phyloP scores from a whole-genome alignment of 2,329 filamentous ascomycete species.

The Botryotinia narcissicola region DNA sequence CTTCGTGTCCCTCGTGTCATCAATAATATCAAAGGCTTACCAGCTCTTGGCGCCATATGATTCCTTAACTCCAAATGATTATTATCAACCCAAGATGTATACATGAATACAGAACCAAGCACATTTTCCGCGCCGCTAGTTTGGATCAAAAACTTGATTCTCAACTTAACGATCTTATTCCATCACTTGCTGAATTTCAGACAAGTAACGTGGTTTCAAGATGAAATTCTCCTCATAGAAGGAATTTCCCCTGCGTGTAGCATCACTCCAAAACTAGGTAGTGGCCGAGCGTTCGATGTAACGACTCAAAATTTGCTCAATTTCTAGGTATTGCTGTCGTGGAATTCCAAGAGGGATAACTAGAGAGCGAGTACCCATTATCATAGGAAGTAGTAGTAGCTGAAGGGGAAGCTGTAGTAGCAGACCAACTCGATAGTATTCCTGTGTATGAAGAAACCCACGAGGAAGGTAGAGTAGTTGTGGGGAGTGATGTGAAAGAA shows the following conservation, averaged over 20 bases:
- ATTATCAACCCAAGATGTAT: neutral
- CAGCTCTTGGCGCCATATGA: constrained; percentile 35
- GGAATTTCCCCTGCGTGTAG: neutral
- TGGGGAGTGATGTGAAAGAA: constrained; percentile 14
- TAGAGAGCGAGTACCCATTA: constrained; percentile 37
- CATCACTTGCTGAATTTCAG: neutral
- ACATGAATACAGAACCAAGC: neutral
- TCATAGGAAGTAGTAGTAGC: constrained; percentile 29
- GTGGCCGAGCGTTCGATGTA: neutral
- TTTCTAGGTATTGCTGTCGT: constrained; percentile 7
- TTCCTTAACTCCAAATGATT: constrained; percentile 3
- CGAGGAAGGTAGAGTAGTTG: neutral
- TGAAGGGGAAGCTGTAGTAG: constrained; percentile 11
- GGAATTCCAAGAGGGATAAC: constrained; percentile 34
- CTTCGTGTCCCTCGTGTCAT: neutral
- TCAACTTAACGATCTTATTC: neutral
- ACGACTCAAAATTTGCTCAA: neutral
- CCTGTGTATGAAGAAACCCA: constrained; percentile 19
- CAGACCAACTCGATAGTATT: constrained; percentile 8
- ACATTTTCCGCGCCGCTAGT: neutral
- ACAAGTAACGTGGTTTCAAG: neutral
- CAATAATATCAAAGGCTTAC: constrained; percentile 23
- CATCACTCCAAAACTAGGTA: neutral
- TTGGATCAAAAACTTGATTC: neutral
- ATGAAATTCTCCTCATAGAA: neutral